Percentiles rank a stretch among this genome's conserved stretches.
These are phyloP conservation scores for Coelastrella sp. DNA, from an alignment of 139 green algal genomes.

Conservation along the genomic window DNA sequence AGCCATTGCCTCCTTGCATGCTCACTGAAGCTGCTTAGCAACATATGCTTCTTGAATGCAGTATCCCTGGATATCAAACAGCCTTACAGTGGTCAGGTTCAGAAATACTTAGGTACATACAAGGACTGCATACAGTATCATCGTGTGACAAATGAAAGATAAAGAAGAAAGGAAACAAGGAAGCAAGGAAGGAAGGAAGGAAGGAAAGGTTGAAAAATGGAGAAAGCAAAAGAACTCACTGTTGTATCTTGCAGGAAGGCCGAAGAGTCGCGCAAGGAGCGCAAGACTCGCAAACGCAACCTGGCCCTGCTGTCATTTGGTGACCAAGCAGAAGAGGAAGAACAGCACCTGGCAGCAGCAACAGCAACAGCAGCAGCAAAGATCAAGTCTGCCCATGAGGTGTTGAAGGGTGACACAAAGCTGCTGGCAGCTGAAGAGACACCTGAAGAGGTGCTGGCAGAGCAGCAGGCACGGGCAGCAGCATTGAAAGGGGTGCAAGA, in stretches of 20 bases:
- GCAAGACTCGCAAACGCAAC: constrained; percentile 71
- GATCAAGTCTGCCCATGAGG: constrained; percentile 78
- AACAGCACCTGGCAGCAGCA: constrained; percentile 56
- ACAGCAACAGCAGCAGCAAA: constrained; percentile 42
- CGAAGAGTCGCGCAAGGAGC: constrained; percentile 55
- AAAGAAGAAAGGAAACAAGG: too few relatives aligned
- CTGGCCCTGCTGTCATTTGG: constrained; percentile 92
- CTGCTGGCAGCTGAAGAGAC: constrained; percentile 38
- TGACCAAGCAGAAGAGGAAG: constrained; percentile 75
- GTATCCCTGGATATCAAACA: too few relatives aligned
- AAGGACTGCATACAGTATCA: too few relatives aligned
- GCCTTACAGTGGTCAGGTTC: too few relatives aligned
- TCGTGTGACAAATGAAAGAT: too few relatives aligned
- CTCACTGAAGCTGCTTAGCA: too few relatives aligned
- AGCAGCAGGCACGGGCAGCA: constrained; percentile 11
- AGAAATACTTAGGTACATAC: too few relatives aligned
- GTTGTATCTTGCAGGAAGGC: constrained; percentile 38
- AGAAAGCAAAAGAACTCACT: not conserved
- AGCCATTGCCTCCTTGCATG: too few relatives aligned
- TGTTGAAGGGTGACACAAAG: constrained; percentile 57
- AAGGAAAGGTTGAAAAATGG: not conserved
- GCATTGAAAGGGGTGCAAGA: constrained; percentile 12
- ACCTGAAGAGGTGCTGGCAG: constrained; percentile 19
- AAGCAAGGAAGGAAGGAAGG: too few relatives aligned
- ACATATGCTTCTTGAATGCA: too few relatives aligned